A percentile compares a stretch with the other conserved stretches of the same genome.
These are phyloP conservation scores for Apiotrichum laibachii DNA, from an alignment of 1,284 basidiomycete species.

Conservation along the genomic window DNA sequence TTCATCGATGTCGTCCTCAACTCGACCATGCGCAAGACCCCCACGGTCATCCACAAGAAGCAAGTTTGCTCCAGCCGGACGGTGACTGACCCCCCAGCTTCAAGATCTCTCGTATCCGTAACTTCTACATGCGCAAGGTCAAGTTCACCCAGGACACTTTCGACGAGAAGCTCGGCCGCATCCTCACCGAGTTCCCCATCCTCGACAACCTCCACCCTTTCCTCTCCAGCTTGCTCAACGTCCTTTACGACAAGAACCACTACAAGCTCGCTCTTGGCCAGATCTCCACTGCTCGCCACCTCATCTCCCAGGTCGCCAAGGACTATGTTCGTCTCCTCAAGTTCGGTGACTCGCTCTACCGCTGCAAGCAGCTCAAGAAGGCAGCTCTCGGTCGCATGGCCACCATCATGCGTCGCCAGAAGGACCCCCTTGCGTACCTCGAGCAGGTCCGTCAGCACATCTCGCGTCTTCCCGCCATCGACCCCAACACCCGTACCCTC, in stretches of 20 bases:
- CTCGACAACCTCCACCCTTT: slow-evolving; percentile 96
- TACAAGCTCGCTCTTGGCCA: slow-evolving; percentile 96
- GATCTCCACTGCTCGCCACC: slow-evolving; percentile 84
- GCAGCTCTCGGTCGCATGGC: slow-evolving; percentile 96
- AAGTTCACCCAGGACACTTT: slow-evolving; percentile 98
- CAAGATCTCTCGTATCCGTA: slow-evolving; percentile 69
- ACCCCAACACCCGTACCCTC: slow-evolving; percentile 89
- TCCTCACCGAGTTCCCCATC: slow-evolving; percentile 93
- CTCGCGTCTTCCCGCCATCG: slow-evolving; percentile 90
- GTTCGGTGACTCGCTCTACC: slow-evolving; percentile 91
- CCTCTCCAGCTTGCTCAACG: slow-evolving; percentile 87
- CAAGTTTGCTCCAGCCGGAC: slow-evolving; percentile 5
- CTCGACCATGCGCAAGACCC: slow-evolving; percentile 83
- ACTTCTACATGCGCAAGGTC: slow-evolving; percentile 96
- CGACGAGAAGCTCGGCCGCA: slow-evolving; percentile 91
- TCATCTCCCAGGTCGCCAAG: slow-evolving; percentile 92
- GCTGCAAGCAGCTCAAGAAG: slow-evolving; percentile 93
- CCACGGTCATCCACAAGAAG: slow-evolving; percentile 96
- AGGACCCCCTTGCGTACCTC: slow-evolving; percentile 91
- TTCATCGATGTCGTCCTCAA: slow-evolving; percentile 95
- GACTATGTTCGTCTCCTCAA: slow-evolving; percentile 93
- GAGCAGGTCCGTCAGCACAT: slow-evolving; percentile 98
- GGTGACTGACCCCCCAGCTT: slow-evolving; percentile 95
- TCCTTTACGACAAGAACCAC: slow-evolving; percentile 97
- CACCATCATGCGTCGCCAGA: slow-evolving; percentile 93